Base-by-base conservation (phyloP, 2,329 filamentous ascomycete genomes). In the Neocatenulostroma microsporum region DNA sequence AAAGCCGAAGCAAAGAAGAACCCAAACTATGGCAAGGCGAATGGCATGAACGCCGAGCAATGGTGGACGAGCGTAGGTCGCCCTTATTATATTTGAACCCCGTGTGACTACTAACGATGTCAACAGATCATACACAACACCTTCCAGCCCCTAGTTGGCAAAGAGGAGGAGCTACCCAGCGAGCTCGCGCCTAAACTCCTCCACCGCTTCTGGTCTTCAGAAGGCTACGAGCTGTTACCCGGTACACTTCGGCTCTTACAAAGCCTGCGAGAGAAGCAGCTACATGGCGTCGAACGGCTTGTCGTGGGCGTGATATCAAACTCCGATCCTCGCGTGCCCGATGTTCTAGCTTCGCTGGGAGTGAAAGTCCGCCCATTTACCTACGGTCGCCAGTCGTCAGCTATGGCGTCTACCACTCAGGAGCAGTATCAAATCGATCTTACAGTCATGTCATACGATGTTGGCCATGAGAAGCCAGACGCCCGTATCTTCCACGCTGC, bases 21-120 rank as follows among this genome's bases (percentile, higher is more conserved):
- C 48, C 76, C 77, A 5, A 80, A 80, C 44, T 80, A 77, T 50
- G 77, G 77, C 5, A 73, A 66, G 46, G 61, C 57, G 0, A 68
- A 60, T 5, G 68, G 66, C 2, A 61, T 79, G 48, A 66, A 66
- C 6, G 63, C 74, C 0, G 61, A 67, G 24, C 60, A 56, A 43
- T 81, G 77, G 77, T 80, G 76, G 76, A 66, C 63, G 5, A 72
- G 73, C 51, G 75, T 77, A 58, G n/a, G n/a, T n/a, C n/a, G n/a
- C n/a, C n/a, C n/a, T n/a, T n/a, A n/a, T n/a, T n/a, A n/a, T n/a
- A n/a, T n/a, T n/a, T n/a, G n/a, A n/a, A n/a, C n/a, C n/a, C n/a
- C n/a, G n/a, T n/a, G n/a, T n/a, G n/a, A n/a, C n/a, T n/a, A 45
- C n/a, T n/a, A n/a, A n/a, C n/a, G n/a, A n/a, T n/a, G n/a, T n/a